A percentile compares a stretch with the other conserved stretches of the same genome.
phyloP scores from a whole-genome alignment of 129 eudicot genomes.

The Escallonia herrerae region DNA sequence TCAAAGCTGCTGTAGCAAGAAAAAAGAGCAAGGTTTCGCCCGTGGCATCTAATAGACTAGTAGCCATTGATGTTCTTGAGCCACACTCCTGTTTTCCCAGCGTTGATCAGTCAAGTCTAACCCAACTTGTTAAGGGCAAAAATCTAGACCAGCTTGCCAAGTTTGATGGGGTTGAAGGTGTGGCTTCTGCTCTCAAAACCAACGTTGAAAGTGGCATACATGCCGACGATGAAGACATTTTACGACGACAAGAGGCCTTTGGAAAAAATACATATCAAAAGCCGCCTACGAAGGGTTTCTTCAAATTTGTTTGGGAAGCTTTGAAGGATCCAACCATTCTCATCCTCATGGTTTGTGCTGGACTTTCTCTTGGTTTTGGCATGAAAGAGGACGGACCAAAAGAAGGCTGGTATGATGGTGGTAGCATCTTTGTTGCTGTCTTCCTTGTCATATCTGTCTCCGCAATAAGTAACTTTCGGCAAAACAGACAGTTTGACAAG shows the following conservation, averaged over 20 bases:
- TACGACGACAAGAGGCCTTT: conserved; percentile 14
- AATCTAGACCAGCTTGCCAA: conserved; percentile 9
- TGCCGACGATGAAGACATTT: conserved; percentile 22
- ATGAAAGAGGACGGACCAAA: conserved; percentile 39
- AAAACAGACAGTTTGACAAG: conserved; percentile 44
- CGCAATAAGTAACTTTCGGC: conserved; percentile 35
- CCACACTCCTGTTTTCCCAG: conserved; percentile 3
- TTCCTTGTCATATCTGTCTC: conserved; percentile 40
- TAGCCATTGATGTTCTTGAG: conserved; percentile 8
- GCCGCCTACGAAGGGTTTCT: conserved; percentile 28
- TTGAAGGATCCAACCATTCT: conserved; percentile 43
- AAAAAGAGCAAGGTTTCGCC: conserved; percentile 11
- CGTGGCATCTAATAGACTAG: not conserved
- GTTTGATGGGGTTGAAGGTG: conserved; percentile 23
- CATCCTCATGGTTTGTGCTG: conserved; percentile 38
- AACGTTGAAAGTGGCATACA: conserved; percentile 16
- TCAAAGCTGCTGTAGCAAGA: not conserved
- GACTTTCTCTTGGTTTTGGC: conserved; percentile 47
- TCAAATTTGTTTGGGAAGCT: conserved; percentile 32
- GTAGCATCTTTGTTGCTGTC: conserved; percentile 47
- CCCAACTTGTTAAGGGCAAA: conserved; percentile 24
- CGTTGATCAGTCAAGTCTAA: conserved; percentile 13
- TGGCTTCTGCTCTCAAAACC: conserved; percentile 21
- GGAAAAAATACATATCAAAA: conserved; percentile 29
- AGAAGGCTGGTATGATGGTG: conserved; percentile 59